Evolutionary conservation across 2,329 filamentous ascomycete species (phyloP).

Genomic region (Colletotrichum sp.): DNA sequence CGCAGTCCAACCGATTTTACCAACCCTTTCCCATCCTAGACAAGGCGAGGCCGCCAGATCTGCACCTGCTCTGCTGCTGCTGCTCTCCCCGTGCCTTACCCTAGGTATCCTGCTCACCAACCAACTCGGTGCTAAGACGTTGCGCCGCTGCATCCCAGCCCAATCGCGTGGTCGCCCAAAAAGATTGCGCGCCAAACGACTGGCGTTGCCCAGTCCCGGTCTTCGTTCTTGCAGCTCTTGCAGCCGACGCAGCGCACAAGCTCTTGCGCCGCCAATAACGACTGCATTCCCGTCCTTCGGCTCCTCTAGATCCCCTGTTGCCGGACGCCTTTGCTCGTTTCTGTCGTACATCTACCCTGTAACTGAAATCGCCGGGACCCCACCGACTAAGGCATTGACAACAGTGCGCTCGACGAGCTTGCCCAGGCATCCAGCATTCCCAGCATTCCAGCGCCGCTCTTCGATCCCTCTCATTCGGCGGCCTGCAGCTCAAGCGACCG

Average conservation of each 20-base stretch:
- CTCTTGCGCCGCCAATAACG: slow-evolving; percentile 19
- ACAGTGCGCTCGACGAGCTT: slow-evolving; percentile 16
- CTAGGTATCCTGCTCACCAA: not conserved
- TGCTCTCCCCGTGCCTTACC: not conserved
- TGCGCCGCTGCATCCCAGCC: slow-evolving; percentile 9
- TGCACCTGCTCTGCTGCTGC: not conserved
- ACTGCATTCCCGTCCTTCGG: slow-evolving; percentile 13
- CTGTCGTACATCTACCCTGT: not conserved
- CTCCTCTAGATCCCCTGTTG: slow-evolving; percentile 11
- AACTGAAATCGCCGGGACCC: not conserved
- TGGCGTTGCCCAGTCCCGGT: not conserved
- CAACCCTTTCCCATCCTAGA: not conserved
- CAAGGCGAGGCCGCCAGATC: not conserved
- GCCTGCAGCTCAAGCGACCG: slow-evolving; percentile 4
- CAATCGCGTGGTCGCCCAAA: slow-evolving; percentile 3
- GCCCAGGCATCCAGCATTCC: slow-evolving; percentile 8
- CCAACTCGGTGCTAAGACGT: not conserved
- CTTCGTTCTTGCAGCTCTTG: not conserved
- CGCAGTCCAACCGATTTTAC: not conserved
- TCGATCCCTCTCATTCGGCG: slow-evolving; percentile 11
- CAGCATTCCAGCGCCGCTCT: slow-evolving; percentile 9
- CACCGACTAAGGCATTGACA: slow-evolving; percentile 16
- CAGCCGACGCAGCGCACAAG: slow-evolving; percentile 5
- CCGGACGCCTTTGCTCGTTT: not conserved
- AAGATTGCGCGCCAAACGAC: slow-evolving; percentile 3